phyloP scores from a whole-genome alignment of 345 rosid species.

The Aegle marmelos region DNA sequence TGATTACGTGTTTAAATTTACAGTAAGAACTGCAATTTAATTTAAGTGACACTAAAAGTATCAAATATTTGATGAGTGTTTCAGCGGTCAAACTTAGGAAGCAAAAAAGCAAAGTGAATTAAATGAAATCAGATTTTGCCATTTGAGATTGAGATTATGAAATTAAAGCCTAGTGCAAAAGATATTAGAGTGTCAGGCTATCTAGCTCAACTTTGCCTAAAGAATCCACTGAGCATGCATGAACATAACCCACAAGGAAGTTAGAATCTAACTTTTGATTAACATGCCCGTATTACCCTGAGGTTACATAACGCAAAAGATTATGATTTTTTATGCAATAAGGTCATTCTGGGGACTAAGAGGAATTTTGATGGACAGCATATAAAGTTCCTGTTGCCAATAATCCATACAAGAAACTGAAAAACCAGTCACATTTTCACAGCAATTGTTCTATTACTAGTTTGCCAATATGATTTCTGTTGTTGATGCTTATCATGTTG shows the following conservation, averaged over 20 bases:
- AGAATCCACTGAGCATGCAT: constrained; percentile 32
- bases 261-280: constrained; percentile 34
- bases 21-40: not conserved
- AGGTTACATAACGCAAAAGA: not conserved
- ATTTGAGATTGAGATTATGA: constrained; percentile 2
- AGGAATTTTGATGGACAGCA: constrained; percentile 11
- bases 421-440: not conserved
- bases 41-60: not conserved
- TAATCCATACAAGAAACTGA: not conserved
- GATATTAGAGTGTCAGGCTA: constrained; percentile 21
- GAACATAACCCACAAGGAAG: constrained; percentile 32
- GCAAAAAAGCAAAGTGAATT: not conserved
- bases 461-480: constrained; percentile 49
- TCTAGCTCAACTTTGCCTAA: constrained; percentile 29
- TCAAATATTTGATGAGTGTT: not conserved
- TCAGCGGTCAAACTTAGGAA: not conserved
- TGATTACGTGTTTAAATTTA: not conserved
- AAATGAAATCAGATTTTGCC: constrained; percentile 9
- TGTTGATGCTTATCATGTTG: constrained; percentile 66
- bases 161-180: constrained; percentile 24
- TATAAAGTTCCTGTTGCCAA: constrained; percentile 17
- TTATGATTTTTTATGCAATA: not conserved
- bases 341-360: constrained; percentile 34
- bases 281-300: constrained; percentile 33
- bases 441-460: constrained; percentile 1